Evolutionary conservation across 768 basidiomycete genomes (phyloP).

Genomic region (Cystobasidium onofrii): DNA sequence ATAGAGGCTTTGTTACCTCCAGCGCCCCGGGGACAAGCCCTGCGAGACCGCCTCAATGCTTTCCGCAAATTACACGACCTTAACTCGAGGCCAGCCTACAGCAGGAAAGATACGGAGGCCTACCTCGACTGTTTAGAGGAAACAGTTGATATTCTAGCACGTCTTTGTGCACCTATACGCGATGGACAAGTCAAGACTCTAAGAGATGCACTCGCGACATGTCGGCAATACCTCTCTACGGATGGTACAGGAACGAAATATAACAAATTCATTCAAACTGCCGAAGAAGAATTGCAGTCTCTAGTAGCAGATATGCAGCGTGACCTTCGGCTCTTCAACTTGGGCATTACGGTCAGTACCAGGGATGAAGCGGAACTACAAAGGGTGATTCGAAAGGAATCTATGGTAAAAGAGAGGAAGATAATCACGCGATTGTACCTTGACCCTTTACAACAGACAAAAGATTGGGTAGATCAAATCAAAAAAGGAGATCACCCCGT

Average conservation of each 20-base stretch:
- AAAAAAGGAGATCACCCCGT: too few relatives aligned
- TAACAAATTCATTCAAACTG: neutral
- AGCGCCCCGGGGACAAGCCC: neutral
- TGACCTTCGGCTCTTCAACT: constrained; percentile 2
- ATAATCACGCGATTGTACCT: neutral
- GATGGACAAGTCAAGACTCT: neutral
- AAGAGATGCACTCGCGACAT: neutral
- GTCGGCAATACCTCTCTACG: neutral
- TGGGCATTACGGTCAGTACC: neutral
- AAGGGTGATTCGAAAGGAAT: neutral
- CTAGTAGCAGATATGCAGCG: constrained; percentile 5
- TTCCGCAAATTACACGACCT: neutral
- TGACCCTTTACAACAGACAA: neutral
- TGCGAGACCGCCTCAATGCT: neutral
- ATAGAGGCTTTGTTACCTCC: neutral
- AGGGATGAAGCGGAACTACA: neutral
- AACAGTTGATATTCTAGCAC: neutral
- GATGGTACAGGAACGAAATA: neutral
- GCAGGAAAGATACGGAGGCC: neutral
- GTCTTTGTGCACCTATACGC: constrained; percentile 17
- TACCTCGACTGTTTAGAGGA: neutral
- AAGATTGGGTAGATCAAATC: neutral
- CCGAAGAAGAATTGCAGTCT: neutral
- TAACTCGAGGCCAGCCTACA: neutral
- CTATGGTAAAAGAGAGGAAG: constrained; percentile 1